A percentile compares a stretch with the other conserved stretches of the same genome.
Evolutionary conservation across 805 yeast genomes (phyloP).

Genomic region (Yarrowia bubula): DNA sequence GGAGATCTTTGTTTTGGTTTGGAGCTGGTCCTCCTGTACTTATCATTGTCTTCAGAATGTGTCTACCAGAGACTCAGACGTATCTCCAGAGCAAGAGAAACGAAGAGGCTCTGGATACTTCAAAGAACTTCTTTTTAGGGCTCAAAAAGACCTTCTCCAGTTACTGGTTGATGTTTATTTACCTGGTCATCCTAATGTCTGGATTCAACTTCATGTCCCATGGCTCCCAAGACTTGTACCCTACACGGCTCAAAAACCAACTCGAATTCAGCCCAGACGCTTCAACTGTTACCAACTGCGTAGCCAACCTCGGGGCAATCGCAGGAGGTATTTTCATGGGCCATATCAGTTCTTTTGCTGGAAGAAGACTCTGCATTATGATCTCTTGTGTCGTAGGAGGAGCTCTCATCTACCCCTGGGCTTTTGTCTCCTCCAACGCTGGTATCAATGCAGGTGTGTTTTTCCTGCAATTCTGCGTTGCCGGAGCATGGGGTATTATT

Average conservation of each 20-base stretch:
- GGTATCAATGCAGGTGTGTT: background rate
- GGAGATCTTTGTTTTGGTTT: slow-evolving; percentile 3
- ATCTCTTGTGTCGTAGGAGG: background rate
- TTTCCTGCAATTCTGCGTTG: background rate
- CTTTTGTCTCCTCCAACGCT: background rate
- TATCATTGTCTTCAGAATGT: background rate
- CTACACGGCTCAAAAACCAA: background rate
- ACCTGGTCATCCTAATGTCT: slow-evolving; percentile 60
- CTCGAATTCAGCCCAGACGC: background rate
- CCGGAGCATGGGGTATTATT: background rate
- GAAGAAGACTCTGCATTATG: background rate
- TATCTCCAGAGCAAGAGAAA: background rate
- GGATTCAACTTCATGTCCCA: slow-evolving; percentile 72
- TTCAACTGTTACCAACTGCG: background rate
- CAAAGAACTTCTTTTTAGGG: background rate
- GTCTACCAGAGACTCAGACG: background rate
- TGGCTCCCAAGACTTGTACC: slow-evolving; percentile 61
- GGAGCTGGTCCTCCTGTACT: background rate
- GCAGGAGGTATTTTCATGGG: background rate
- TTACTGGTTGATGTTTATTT: slow-evolving; percentile 62
- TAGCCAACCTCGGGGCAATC: background rate
- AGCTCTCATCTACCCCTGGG: slow-evolving; percentile 8
- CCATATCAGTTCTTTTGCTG: background rate
- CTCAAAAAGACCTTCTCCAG: slow-evolving; percentile 11
- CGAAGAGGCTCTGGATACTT: background rate